Evolutionary conservation across 192 early-diverging fungal genomes (phyloP).

Genomic region (Glomus cerebriforme): DNA sequence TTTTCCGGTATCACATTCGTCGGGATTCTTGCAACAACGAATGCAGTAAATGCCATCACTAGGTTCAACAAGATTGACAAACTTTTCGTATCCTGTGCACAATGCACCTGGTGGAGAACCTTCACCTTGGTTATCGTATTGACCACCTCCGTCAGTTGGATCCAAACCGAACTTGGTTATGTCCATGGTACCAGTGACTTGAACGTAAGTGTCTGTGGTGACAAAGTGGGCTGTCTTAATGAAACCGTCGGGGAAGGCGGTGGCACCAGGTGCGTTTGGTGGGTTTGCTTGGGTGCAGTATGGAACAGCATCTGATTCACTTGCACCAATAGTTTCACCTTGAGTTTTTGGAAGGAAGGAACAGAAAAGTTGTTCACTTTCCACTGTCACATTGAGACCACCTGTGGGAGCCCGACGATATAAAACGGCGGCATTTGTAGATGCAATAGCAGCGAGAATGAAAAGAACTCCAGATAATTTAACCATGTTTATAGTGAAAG

Average conservation of each 20-base stretch:
- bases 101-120: constrained; percentile 44
- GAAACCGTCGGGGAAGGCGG: constrained; percentile 41
- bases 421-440: no score
- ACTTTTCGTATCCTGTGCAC: constrained; percentile 51
- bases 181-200: constrained; percentile 56
- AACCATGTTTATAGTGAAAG: no score
- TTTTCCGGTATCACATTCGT: constrained; percentile 31
- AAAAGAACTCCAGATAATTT: no score
- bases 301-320: constrained; percentile 43
- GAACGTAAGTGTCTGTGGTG: constrained; percentile 39
- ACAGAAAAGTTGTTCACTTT: background rate
- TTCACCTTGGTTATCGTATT: constrained; percentile 41
- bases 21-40: constrained; percentile 49
- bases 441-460: no score
- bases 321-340: constrained; percentile 42
- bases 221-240: constrained; percentile 46
- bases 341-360: background rate
- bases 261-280: constrained; percentile 33
- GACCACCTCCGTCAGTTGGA: constrained; percentile 52
- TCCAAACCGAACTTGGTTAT: constrained; percentile 39
- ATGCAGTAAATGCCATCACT: constrained; percentile 50
- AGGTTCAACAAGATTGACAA: constrained; percentile 59
- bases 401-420: no score
- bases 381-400: background rate
- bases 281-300: constrained; percentile 32